Percentiles rank a stretch among this genome's conserved stretches.
Evolutionary conservation across 2,329 filamentous ascomycete genomes (phyloP).

Genomic region (Fusarium buharicum): DNA sequence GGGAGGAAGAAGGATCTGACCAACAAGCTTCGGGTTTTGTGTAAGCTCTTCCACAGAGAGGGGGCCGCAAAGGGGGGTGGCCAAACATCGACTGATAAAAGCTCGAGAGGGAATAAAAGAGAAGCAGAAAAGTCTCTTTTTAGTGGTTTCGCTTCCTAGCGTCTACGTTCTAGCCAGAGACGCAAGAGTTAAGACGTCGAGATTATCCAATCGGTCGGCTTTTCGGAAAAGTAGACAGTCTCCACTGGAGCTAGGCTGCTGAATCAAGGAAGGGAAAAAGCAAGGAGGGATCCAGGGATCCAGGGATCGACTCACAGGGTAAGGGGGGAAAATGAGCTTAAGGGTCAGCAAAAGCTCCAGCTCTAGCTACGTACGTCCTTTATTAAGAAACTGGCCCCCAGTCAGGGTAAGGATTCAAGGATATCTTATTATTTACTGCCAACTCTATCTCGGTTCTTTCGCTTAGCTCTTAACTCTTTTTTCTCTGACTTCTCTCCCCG

Average conservation of each 20-base stretch:
- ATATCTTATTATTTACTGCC: too few species aligned
- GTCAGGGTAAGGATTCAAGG: too few species aligned
- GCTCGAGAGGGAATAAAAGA: not conserved
- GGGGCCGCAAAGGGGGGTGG: not conserved
- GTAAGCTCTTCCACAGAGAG: not conserved
- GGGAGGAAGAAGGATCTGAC: conserved; percentile 1
- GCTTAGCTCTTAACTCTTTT: not conserved
- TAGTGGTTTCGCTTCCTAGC: conserved; percentile 2
- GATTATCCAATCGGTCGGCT: conserved; percentile 25
- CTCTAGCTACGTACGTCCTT: not conserved
- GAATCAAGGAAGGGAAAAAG: too few species aligned
- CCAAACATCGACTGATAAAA: conserved; percentile 2
- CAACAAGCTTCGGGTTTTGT: not conserved
- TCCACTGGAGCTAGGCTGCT: conserved; percentile 25
- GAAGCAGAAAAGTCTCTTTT: not conserved
- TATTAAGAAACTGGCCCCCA: too few species aligned
- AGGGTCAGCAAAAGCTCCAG: conserved; percentile 4
- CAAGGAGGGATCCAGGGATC: too few species aligned
- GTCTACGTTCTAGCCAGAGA: conserved; percentile 13
- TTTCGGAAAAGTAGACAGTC: conserved; percentile 6
- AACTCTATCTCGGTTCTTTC: too few species aligned
- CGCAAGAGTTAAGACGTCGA: not conserved
- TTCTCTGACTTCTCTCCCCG: not conserved
- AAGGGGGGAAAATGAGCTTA: conserved; percentile 13
- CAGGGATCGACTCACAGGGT: conserved; percentile 4